Evolutionary conservation across 2,329 filamentous ascomycete species (phyloP).

Genomic region (Emydomyces testavorans): DNA sequence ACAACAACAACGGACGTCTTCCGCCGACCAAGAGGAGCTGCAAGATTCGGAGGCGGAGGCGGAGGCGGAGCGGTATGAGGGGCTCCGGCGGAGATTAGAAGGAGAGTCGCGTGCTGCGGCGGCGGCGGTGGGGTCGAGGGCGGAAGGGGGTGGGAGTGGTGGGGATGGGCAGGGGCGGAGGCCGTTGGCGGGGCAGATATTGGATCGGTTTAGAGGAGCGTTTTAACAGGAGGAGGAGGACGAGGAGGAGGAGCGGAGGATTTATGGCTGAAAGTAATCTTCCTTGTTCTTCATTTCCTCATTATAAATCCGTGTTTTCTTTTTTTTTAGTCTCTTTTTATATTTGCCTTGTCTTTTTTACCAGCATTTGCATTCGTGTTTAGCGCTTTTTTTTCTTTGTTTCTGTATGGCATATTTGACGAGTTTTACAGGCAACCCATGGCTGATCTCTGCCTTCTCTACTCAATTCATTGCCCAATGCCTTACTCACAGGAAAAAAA

Average conservation of each 20-base stretch:
- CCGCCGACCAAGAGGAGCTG: too few relatives aligned
- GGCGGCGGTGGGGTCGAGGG: conserved; percentile 18
- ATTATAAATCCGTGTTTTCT: not conserved
- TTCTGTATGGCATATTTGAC: too few relatives aligned
- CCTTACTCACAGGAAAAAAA: too few relatives aligned
- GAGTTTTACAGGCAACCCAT: too few relatives aligned
- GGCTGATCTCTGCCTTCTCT: too few relatives aligned
- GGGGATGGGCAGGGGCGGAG: conserved; percentile 18
- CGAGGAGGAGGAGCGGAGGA: not conserved
- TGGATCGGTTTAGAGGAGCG: conserved; percentile 24
- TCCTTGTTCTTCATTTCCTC: too few relatives aligned
- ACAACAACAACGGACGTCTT: too few relatives aligned
- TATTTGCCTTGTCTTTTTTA: not conserved
- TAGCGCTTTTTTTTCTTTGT: too few relatives aligned
- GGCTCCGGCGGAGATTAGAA: conserved; percentile 31
- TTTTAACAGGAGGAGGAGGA: conserved; percentile 17
- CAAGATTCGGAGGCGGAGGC: conserved; percentile 27
- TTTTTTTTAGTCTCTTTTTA: not conserved
- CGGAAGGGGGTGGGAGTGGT: conserved; percentile 15
- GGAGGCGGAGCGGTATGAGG: conserved; percentile 28
- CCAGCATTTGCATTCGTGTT: not conserved
- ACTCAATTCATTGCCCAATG: too few relatives aligned
- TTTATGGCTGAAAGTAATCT: too few relatives aligned
- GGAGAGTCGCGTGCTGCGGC: conserved; percentile 29
- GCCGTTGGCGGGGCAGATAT: conserved; percentile 20